Evolutionary conservation across 345 rosid species (phyloP).

Genomic region (Eucalyptus victrix): DNA sequence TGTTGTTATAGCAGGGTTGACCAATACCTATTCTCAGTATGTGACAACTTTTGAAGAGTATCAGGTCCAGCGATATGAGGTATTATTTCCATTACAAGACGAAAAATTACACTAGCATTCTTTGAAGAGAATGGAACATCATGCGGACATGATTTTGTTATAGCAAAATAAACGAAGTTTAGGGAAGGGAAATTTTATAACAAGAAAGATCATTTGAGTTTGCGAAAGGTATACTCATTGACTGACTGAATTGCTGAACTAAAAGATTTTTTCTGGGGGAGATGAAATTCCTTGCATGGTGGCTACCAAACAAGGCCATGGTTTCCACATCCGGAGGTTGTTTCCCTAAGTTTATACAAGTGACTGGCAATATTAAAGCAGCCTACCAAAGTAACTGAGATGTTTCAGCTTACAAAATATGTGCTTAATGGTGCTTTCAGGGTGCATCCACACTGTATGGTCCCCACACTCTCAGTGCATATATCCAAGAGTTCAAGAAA

Average conservation of each 20-base stretch:
- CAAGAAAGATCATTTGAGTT: not conserved
- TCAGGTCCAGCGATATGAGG: constrained; percentile 93
- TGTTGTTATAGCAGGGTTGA: constrained; percentile 88
- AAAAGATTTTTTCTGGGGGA: not conserved
- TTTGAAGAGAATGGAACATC: not conserved
- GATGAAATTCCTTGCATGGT: not conserved
- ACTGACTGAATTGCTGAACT: not conserved
- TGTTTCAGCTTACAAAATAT: not conserved
- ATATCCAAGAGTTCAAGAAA: constrained; percentile 87
- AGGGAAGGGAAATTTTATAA: not conserved
- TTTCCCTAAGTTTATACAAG: not conserved
- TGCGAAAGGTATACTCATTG: not conserved
- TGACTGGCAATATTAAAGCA: not conserved
- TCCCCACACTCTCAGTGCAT: constrained; percentile 82
- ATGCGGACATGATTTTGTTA: not conserved
- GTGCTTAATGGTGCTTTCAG: constrained; percentile 21
- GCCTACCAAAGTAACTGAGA: not conserved
- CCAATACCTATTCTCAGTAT: constrained; percentile 89
- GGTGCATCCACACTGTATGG: constrained; percentile 93
- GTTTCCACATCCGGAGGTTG: not conserved
- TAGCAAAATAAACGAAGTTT: not conserved
- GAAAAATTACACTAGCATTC: not conserved
- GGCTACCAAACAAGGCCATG: not conserved
- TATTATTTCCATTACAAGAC: not conserved
- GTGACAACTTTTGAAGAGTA: constrained; percentile 94